Evolutionary conservation across 331 rosid genomes (phyloP), one percentile per base, ranked within the genome.

Genomic region (Erythrophleum ivorense): DNA sequence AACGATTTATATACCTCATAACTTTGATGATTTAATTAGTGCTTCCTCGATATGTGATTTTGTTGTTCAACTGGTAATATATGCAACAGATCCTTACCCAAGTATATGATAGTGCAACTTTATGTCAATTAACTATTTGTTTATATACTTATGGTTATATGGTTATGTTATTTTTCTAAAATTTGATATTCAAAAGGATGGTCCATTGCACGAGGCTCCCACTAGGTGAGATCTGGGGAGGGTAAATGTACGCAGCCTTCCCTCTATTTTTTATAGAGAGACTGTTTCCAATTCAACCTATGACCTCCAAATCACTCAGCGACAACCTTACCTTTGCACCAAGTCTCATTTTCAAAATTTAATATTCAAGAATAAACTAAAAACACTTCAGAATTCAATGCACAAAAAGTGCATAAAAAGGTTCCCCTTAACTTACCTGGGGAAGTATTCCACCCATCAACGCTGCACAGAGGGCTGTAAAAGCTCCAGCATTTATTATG

Each of bases 371-470:
- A 13, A 40, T 29, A 40, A 40, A 19, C 49, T 40, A 40, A 52
- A 46, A 40, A 31, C 16, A 40, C 14, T 55, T 58, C 33, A 74
- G 36, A 86, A 73, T 73, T 57, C 11, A 40, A 14, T 29, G 46
- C 16, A 43, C 29, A 62, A 21, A 66, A 38, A 76, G 45, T 62
- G 72, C 40, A 53, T 14, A 19, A 18, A 15, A 29, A 72, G 41
- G 53, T 50, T 69, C 71, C 54, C 63, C 29, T 80, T 18, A 65
- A 69, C 48, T 75, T 86, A 93, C 99, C 99, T 93, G 99, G 43
- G 99, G 99, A 84, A 95, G 97, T 78, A 95, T 71, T 46, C 97
- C 91, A 62, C 99, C 99, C 94, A 95, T 80, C 89, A 95, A 86
- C 15, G 98, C 86, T 36, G 99, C 88, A 86, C 92, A 92, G 69